phyloP scores from a whole-genome alignment of 352 stramenopile species.

The Phytopythium boreale region DNA sequence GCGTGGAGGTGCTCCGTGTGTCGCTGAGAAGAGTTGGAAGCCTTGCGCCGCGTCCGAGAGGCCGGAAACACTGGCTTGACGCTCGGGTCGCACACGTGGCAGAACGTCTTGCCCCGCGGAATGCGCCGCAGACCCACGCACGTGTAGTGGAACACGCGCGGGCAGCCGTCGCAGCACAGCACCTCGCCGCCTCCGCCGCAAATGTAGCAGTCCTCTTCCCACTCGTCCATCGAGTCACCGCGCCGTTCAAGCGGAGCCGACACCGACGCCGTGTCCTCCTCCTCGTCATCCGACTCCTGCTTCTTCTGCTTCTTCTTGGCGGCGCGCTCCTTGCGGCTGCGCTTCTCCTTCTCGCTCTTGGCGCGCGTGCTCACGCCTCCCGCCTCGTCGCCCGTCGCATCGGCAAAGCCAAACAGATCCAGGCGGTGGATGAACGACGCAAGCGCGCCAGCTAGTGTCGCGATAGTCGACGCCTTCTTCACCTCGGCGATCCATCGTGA shows the following conservation, averaged over 20 bases:
- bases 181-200: conserved; percentile 85
- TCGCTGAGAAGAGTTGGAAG: conserved; percentile 11
- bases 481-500: conserved; percentile 71
- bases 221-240: conserved; percentile 70
- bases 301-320: conserved; percentile 67
- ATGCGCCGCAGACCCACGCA: conserved; percentile 81
- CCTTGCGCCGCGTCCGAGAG: conserved; percentile 1
- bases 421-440: conserved; percentile 67
- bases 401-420: conserved; percentile 61
- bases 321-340: conserved; percentile 60
- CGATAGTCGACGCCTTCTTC: conserved; percentile 43
- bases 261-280: conserved; percentile 16
- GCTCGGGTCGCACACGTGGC: conserved; percentile 66
- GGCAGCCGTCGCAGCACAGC: conserved; percentile 90
- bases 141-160: conserved; percentile 88
- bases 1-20: conserved; percentile 8
- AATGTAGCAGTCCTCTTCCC: conserved; percentile 89
- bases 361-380: conserved; percentile 40
- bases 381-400: conserved; percentile 39
- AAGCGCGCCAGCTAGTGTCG: conserved; percentile 54
- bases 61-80: conserved; percentile 63
- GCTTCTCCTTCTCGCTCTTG: conserved; percentile 73
- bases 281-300: conserved; percentile 49
- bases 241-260: conserved; percentile 8
- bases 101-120: conserved; percentile 85